A percentile compares a stretch with the other conserved stretches of the same genome.
Conservation (phyloP, 805 yeast genomes). For the Ogataea ramenticola region DNA sequence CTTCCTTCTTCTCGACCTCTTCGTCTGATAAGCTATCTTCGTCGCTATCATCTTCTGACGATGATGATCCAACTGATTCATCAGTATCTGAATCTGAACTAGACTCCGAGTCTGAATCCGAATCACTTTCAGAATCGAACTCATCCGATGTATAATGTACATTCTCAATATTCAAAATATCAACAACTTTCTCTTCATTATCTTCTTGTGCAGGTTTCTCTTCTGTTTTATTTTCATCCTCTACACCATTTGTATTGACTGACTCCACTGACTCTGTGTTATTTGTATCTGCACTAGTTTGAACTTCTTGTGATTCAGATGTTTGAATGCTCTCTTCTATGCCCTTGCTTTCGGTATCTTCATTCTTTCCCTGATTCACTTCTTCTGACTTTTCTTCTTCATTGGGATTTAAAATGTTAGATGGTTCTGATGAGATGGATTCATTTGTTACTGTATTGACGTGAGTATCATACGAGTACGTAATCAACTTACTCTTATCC, state of each 20-base stretch:
- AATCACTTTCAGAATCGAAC: conserved; percentile 14
- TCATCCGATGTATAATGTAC: conserved; percentile 3
- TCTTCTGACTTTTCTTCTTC: too few relatives aligned
- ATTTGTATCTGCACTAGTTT: too few relatives aligned
- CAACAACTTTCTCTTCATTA: neutral
- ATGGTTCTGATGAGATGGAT: too few relatives aligned
- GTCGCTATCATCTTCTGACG: conserved; percentile 19
- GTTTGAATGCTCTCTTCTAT: too few relatives aligned
- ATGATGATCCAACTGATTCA: conserved; percentile 16
- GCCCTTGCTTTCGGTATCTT: too few relatives aligned
- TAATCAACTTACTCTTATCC: too few relatives aligned
- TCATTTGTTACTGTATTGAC: too few relatives aligned
- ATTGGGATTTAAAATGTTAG: too few relatives aligned
- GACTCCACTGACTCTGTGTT: too few relatives aligned
- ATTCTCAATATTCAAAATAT: conserved; percentile 6
- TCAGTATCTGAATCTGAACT: conserved; percentile 12
- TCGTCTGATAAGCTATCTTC: conserved; percentile 11
- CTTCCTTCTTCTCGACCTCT: conserved; percentile 14
- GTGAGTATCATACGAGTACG: too few relatives aligned
- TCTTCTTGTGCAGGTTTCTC: neutral
- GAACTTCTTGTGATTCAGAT: too few relatives aligned
- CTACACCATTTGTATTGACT: neutral
- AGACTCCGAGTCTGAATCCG: conserved; percentile 10
- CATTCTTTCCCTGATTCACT: too few relatives aligned
- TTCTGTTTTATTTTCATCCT: neutral